A percentile compares a stretch with the other conserved stretches of the same genome.
Conservation (phyloP, 768 basidiomycete genomes). For the Amanita rubescens region DNA sequence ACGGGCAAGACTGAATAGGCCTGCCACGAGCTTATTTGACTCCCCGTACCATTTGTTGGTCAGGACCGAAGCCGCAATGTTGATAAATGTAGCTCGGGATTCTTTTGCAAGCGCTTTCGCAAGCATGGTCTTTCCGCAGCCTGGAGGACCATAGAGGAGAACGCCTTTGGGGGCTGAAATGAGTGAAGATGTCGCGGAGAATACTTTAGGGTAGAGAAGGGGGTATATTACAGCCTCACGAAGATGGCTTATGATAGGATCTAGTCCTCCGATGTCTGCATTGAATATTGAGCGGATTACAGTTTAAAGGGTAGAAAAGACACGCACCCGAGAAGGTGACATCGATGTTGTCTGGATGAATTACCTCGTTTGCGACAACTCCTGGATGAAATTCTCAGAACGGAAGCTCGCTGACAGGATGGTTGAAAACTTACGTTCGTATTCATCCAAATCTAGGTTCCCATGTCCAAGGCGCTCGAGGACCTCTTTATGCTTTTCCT, state of each 20-base stretch:
- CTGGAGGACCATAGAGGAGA: conserved; percentile 91
- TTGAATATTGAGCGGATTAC: conserved; percentile 10
- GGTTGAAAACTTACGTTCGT: conserved; percentile 61
- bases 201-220: conserved; percentile 83
- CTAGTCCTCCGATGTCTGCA: conserved; percentile 86
- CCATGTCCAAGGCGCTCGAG: conserved; percentile 65
- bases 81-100: conserved; percentile 93
- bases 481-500: conserved; percentile 63
- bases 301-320: neutral
- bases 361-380: conserved; percentile 86
- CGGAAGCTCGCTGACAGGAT: neutral
- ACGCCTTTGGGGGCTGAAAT: conserved; percentile 94
- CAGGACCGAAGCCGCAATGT: conserved; percentile 39
- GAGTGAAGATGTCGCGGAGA: conserved; percentile 72
- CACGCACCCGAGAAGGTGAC: conserved; percentile 64
- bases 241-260: conserved; percentile 81
- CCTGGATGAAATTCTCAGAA: conserved; percentile 29
- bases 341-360: conserved; percentile 84
- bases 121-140: conserved; percentile 99
- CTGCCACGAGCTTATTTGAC: conserved; percentile 89
- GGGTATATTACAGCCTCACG: conserved; percentile 96
- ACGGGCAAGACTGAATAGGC: conserved; percentile 85
- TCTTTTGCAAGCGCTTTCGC: conserved; percentile 97
- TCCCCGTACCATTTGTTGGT: conserved; percentile 46
- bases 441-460: conserved; percentile 77